A percentile compares a stretch with the other conserved stretches of the same genome.
phyloP scores from a whole-genome alignment of 176 grass and related monocot genomes.

The Rhynchospora breviuscula region DNA sequence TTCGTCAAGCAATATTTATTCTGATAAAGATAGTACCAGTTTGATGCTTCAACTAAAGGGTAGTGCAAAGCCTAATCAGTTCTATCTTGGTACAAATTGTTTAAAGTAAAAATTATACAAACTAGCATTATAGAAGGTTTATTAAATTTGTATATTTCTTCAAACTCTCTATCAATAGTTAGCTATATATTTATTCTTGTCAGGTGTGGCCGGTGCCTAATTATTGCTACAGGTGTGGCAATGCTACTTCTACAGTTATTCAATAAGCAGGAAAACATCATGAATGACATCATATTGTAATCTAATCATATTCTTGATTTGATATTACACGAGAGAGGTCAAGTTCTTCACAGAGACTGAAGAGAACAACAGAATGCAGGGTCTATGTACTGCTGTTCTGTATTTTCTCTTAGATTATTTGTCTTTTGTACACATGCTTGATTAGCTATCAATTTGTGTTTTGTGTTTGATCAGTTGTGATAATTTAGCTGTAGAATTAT shows the following conservation, averaged over 20 bases:
- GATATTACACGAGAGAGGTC: conserved; percentile 68
- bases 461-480: no score
- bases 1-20: no score
- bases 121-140: no score
- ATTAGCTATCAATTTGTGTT: no score
- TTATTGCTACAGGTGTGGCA: conserved; percentile 99
- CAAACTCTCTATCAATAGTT: neutral
- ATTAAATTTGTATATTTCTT: neutral
- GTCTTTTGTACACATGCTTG: conserved; percentile 14
- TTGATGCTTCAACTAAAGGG: no score
- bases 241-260: conserved; percentile 97
- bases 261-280: conserved; percentile 38
- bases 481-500: no score
- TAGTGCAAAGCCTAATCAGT: no score
- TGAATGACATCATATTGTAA: conserved; percentile 48
- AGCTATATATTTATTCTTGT: conserved; percentile 2
- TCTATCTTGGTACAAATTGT: no score
- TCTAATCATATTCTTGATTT: neutral
- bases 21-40: no score
- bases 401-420: conserved; percentile 90
- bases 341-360: conserved; percentile 98
- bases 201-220: conserved; percentile 99
- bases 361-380: conserved; percentile 98
- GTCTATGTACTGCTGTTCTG: conserved; percentile 75
- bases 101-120: no score